Evolutionary conservation across 345 rosid genomes (phyloP), one percentile per base, ranked within the genome.

Genomic region (Hibiscus tridactylites): DNA sequence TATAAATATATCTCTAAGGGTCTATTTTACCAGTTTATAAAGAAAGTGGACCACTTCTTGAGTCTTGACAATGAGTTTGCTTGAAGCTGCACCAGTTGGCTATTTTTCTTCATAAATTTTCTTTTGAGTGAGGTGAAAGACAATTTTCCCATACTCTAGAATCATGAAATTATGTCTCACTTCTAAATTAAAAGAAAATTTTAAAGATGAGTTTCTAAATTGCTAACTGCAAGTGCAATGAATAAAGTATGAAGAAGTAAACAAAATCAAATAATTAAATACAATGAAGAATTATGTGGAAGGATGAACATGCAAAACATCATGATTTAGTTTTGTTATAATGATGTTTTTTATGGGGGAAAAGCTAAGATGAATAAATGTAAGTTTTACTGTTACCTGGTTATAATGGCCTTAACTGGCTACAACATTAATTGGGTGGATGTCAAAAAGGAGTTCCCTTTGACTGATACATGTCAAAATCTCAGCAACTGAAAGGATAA

Each of bases 101-200:
- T 31, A 68, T 24, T 53, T 7, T 54, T 69, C 31, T 29, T 46
- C 47, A 44, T 67, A 29, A 57, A 54, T 54, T 59, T 49, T 72
- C 60, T 74, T 71, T 17, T 33, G 70, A 74, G 75, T 79, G 77
- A 52, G 66, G 65, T 74, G 46, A 72, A 74, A 78, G 81, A 59
- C 13, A 53, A 31, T 50, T 47, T 61, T 33, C 37, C 37, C 37
- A 33, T 33, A 33, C 37, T 33, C 37, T 33, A 4, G 35, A 31
- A 33, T 33, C 6, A 33, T 33, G 35, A 2, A 31, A 31, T 31
- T 28, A 28, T 31, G 37, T 33, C 37, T 33, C 37, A 33, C 37
- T 33, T 33, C 37, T 33, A 60, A 6, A 60, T 7, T 46, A 12
- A 5, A 61, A 9, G 13, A n/a, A 2, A 12, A 5, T 13, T 13